A percentile compares a stretch with the other conserved stretches of the same genome.
phyloP scores from a whole-genome alignment of 495 filamentous ascomycete species.

The Penicillium pulvis region DNA sequence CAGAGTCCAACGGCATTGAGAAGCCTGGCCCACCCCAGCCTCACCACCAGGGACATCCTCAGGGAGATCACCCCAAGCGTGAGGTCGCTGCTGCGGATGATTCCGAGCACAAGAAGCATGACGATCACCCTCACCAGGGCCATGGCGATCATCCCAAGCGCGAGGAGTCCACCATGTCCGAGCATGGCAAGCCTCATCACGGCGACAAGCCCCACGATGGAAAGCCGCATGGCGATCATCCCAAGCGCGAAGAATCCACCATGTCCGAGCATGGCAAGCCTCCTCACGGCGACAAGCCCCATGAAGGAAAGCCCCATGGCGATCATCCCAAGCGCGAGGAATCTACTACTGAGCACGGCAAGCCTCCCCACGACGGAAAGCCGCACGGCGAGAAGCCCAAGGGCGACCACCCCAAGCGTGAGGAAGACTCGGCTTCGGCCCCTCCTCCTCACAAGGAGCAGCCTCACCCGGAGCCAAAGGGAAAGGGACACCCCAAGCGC shows the following conservation, averaged over 20 bases:
- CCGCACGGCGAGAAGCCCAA: no score
- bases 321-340: neutral
- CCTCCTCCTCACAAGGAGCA: no score
- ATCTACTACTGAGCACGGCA: no score
- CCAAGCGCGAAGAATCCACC: neutral
- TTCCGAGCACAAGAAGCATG: neutral
- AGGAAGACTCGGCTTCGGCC: no score
- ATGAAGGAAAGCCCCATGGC: no score
- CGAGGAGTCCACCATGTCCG: neutral
- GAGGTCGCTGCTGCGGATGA: neutral
- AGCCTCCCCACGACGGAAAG: no score
- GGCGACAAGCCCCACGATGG: neutral
- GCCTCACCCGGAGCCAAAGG: no score
- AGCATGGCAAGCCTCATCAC: neutral
- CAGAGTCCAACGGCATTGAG: neutral
- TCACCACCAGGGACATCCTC: neutral
- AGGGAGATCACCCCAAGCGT: neutral
- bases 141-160: neutral
- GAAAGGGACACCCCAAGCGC: neutral
- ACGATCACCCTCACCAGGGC: neutral
- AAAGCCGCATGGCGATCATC: no score
- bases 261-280: neutral
- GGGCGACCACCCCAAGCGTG: no score
- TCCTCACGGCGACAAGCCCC: neutral
- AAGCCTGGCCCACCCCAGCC: conserved; percentile 1